phyloP scores from a whole-genome alignment of 768 basidiomycete genomes.

The Amanita polypyramis region DNA sequence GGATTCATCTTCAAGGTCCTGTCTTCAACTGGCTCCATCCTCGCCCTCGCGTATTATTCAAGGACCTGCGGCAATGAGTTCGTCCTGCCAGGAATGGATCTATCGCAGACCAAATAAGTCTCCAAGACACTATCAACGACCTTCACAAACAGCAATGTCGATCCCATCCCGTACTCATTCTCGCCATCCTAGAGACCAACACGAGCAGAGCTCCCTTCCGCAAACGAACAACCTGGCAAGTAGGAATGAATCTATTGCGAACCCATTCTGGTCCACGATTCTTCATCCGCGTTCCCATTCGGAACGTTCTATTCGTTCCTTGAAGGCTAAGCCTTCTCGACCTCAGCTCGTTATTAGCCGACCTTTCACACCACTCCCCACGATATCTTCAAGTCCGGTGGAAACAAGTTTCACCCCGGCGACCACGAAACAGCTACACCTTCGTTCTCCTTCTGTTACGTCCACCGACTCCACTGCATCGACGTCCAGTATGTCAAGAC shows the following conservation, averaged over 20 bases:
- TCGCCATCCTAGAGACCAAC: background rate
- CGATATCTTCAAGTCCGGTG: conserved; percentile 7
- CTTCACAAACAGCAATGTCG: conserved; percentile 15
- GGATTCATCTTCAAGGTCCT: background rate
- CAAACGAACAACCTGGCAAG: background rate
- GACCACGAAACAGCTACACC: conserved; percentile 12
- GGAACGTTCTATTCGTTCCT: conserved; percentile 20
- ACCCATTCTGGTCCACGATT: conserved; percentile 28
- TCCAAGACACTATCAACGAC: conserved; percentile 13
- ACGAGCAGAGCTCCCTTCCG: background rate
- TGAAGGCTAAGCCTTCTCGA: conserved; percentile 24
- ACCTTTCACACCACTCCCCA: conserved; percentile 5
- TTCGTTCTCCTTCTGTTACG: conserved; percentile 19
- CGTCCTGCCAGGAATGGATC: conserved; percentile 33
- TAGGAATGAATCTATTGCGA: background rate
- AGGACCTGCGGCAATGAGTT: conserved; percentile 3
- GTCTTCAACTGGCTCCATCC: conserved; percentile 12
- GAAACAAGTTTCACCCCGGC: conserved; percentile 8
- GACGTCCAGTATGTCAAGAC: conserved; percentile 17
- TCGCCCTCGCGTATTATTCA: conserved; percentile 13
- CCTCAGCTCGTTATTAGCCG: conserved; percentile 17
- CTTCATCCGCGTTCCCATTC: conserved; percentile 25
- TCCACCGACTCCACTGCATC: conserved; percentile 20
- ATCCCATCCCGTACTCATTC: background rate
- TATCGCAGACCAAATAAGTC: conserved; percentile 32